phyloP scores from a whole-genome alignment of 2,329 filamentous ascomycete genomes.

The Massarina eburnea region DNA sequence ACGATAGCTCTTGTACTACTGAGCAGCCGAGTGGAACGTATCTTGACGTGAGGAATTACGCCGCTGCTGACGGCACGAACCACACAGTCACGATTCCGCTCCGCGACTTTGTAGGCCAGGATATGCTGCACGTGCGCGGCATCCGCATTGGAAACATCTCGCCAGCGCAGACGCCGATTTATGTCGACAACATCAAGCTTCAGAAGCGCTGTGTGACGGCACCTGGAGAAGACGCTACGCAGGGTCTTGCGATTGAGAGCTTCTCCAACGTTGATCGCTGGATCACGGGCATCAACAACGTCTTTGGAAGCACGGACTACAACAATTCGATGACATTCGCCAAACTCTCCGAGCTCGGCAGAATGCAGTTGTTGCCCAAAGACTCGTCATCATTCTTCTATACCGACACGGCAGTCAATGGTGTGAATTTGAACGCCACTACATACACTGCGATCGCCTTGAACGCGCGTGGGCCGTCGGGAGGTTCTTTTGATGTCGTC shows the following conservation, averaged over 20 bases:
- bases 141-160: conserved; percentile 9
- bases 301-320: conserved; percentile 6
- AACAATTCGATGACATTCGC: conserved; percentile 8
- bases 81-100: conserved; percentile 7
- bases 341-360: conserved; percentile 7
- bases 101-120: conserved; percentile 4
- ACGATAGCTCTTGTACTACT: conserved; percentile 1
- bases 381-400: conserved; percentile 5
- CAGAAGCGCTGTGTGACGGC: conserved; percentile 8
- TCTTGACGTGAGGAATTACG: conserved; percentile 5
- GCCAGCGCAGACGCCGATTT: conserved; percentile 4
- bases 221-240: conserved; percentile 3
- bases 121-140: conserved; percentile 1
- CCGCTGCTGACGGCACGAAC: conserved; percentile 7
- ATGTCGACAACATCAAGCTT: conserved; percentile 10
- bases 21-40: conserved; percentile 1
- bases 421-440: conserved; percentile 3
- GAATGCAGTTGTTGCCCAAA: conserved; percentile 6
- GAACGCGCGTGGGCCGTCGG: conserved; percentile 3
- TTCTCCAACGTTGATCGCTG: conserved; percentile 9
- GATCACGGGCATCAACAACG: conserved; percentile 9
- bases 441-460: conserved; percentile 3
- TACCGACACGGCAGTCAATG: conserved; percentile 2
- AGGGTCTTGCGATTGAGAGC: conserved; percentile 6
- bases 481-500: conserved; percentile 6